phyloP scores from a whole-genome alignment of 352 stramenopile genomes.

The Phytophthora kernoviae region DNA sequence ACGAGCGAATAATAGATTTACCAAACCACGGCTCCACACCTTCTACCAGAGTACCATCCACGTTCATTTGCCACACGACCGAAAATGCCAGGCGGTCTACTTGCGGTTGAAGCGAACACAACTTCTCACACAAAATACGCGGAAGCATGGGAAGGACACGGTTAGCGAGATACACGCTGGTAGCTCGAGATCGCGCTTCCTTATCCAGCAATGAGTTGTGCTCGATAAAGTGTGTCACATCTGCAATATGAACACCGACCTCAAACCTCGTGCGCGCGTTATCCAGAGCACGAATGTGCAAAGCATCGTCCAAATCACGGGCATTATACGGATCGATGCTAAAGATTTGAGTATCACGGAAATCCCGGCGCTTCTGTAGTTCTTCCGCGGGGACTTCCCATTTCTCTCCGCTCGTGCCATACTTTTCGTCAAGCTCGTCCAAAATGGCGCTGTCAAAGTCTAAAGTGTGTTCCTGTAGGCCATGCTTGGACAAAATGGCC shows the following conservation, averaged over 20 bases:
- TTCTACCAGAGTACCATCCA: constrained; percentile 91
- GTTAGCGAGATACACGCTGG: constrained; percentile 97
- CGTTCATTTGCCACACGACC: constrained; percentile 97
- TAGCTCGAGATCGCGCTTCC: constrained; percentile 93
- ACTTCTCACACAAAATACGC: constrained; percentile 94
- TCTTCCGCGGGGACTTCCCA: constrained; percentile 86
- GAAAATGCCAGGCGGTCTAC: constrained; percentile 96
- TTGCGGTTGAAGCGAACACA: constrained; percentile 97
- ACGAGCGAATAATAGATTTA: constrained; percentile 97
- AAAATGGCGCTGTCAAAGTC: constrained; percentile 74
- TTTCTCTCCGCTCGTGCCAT: constrained; percentile 65
- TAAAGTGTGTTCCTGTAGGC: constrained; percentile 78
- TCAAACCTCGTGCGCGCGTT: constrained; percentile 71
- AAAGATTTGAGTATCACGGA: constrained; percentile 92
- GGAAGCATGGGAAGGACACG: constrained; percentile 97
- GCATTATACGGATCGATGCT: constrained; percentile 98
- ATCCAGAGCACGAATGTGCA: constrained; percentile 89
- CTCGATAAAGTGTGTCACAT: constrained; percentile 97
- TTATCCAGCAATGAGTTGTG: constrained; percentile 91
- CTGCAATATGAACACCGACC: constrained; percentile 98
- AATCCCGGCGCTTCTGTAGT: constrained; percentile 87
- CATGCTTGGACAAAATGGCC: constrained; percentile 90
- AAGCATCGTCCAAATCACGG: constrained; percentile 96
- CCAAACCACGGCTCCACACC: constrained; percentile 95
- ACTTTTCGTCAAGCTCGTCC: constrained; percentile 78